Evolutionary conservation across 129 eudicot genomes (phyloP).

Genomic region (Flaveria brownii): DNA sequence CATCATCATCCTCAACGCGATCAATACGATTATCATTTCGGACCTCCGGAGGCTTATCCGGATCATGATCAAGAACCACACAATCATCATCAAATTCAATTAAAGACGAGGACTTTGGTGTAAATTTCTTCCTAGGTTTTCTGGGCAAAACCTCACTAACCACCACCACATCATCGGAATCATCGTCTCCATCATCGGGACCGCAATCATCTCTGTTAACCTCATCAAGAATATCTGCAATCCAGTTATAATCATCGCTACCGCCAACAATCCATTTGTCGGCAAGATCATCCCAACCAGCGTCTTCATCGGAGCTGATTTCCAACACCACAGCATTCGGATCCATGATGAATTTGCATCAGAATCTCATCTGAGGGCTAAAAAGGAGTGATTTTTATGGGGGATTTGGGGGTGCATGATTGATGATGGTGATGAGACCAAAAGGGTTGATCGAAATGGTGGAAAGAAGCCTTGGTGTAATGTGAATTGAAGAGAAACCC

Average conservation of each 20-base stretch:
- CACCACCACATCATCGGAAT: slow-evolving; percentile 62
- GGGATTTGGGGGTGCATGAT: slow-evolving; percentile 17
- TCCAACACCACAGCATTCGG: slow-evolving; percentile 41
- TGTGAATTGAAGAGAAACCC: slow-evolving; percentile 24
- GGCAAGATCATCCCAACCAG: slow-evolving; percentile 34
- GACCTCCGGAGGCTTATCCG: slow-evolving; percentile 49
- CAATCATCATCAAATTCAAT: slow-evolving; percentile 69
- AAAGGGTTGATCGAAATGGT: slow-evolving; percentile 20
- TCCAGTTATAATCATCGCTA: slow-evolving; percentile 48
- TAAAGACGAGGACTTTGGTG: slow-evolving; percentile 18
- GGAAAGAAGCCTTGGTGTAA: background rate
- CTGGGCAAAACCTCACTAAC: slow-evolving; percentile 51
- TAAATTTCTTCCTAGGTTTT: slow-evolving; percentile 40
- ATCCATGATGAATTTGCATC: slow-evolving; percentile 41
- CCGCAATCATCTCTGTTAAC: slow-evolving; percentile 42
- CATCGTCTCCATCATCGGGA: slow-evolving; percentile 52
- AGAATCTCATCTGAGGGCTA: slow-evolving; percentile 16
- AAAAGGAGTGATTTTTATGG: background rate
- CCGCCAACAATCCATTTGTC: slow-evolving; percentile 17
- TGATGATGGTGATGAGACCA: slow-evolving; percentile 12
- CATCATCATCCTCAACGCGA: slow-evolving; percentile 23
- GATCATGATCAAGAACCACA: slow-evolving; percentile 76
- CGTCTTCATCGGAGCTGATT: slow-evolving; percentile 71
- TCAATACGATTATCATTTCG: slow-evolving; percentile 9
- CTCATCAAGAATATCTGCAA: slow-evolving; percentile 49